These are phyloP conservation scores for Diaporthe sp. DNA, from an alignment of 2,329 filamentous ascomycete genomes.

Conservation along the genomic window DNA sequence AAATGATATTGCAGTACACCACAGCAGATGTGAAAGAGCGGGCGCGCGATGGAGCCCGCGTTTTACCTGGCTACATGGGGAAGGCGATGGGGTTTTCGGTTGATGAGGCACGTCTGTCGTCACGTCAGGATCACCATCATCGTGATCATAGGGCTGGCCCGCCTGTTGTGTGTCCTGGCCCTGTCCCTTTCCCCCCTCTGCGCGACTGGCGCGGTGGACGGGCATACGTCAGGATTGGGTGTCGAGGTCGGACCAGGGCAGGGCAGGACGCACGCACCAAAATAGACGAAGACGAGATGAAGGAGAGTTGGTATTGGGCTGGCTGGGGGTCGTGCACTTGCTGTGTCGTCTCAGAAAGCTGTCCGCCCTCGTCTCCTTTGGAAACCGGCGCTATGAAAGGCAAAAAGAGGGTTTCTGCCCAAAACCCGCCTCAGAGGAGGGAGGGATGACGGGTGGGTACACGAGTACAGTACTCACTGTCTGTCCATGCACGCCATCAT, in stretches of 20 bases:
- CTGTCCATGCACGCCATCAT: conserved; percentile 15
- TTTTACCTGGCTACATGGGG: conserved; percentile 2
- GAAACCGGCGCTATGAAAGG: conserved; percentile 10
- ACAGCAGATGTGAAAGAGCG: conserved; percentile 11
- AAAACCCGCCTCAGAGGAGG: conserved; percentile 13
- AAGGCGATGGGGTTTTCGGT: background rate
- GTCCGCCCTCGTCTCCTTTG: background rate
- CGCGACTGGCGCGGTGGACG: background rate
- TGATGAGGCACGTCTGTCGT: conserved; percentile 9
- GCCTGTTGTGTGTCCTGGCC: background rate
- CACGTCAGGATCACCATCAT: conserved; percentile 13
- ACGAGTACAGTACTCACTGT: background rate
- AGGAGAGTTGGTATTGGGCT: background rate
- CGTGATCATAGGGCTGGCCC: conserved; percentile 20
- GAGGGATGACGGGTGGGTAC: background rate
- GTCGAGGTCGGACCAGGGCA: conserved; percentile 16
- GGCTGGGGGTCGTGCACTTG: conserved; percentile 18
- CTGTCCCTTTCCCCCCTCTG: background rate
- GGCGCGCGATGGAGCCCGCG: conserved; percentile 9
- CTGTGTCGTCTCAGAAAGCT: conserved; percentile 17
- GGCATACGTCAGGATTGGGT: background rate
- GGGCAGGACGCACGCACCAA: conserved; percentile 1
- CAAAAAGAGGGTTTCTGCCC: conserved; percentile 30
- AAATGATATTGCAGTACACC: conserved; percentile 14
- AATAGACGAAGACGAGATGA: conserved; percentile 26